These are phyloP conservation scores for Leccinellum albellum DNA, from an alignment of 768 basidiomycete species.

Conservation along the genomic window DNA sequence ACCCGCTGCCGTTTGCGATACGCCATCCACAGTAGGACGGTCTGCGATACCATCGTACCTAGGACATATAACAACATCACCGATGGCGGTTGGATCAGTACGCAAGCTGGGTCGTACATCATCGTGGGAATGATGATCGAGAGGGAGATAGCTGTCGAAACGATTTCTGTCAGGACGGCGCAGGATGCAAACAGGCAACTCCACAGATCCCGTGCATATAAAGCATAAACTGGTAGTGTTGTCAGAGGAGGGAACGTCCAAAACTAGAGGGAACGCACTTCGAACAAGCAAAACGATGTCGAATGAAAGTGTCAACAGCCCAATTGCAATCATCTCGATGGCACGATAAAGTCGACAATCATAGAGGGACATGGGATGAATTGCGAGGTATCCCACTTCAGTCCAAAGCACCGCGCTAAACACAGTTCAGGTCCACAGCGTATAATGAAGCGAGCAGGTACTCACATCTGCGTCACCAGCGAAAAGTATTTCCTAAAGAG, in stretches of 20 bases:
- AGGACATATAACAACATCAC: constrained; percentile 3
- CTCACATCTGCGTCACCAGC: constrained; percentile 17
- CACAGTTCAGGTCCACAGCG: not conserved
- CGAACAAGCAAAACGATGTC: constrained; percentile 21
- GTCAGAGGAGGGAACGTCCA: not conserved
- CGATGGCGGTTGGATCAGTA: not conserved
- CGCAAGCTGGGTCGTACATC: constrained; percentile 16
- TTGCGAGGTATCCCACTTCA: constrained; percentile 2
- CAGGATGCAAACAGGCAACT: not conserved
- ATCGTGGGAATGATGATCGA: not conserved
- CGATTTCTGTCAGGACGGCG: constrained; percentile 12
- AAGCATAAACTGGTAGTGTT: constrained; percentile 15
- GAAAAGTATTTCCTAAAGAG: constrained; percentile 21
- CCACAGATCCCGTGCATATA: constrained; percentile 7
- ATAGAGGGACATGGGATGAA: not conserved
- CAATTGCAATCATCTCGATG: constrained; percentile 10
- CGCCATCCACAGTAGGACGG: constrained; percentile 17
- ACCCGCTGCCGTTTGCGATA: constrained; percentile 10
- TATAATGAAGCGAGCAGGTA: not conserved
- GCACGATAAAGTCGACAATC: constrained; percentile 13
- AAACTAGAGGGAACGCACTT: constrained; percentile 11
- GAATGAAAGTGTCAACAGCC: constrained; percentile 13
- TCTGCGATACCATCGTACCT: constrained; percentile 11
- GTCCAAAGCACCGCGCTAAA: constrained; percentile 7
- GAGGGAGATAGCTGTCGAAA: not conserved